These are phyloP conservation scores for Picochlorum sp. DNA, from an alignment of 139 green algal genomes.

Conservation along the genomic window DNA sequence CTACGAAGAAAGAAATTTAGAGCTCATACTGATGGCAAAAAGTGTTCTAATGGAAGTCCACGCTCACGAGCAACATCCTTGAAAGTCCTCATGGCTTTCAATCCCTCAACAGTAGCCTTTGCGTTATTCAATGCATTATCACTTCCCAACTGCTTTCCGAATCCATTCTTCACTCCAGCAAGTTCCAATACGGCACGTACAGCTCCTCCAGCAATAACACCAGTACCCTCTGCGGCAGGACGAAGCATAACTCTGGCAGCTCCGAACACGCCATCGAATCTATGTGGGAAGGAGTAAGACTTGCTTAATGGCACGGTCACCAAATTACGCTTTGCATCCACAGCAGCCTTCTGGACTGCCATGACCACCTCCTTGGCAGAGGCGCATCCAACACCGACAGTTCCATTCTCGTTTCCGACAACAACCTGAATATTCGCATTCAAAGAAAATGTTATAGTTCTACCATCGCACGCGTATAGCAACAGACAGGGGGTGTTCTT, in stretches of 20 bases:
- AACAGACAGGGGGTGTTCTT: background rate
- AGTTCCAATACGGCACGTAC: constrained; percentile 87
- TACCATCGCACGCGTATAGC: too few relatives aligned
- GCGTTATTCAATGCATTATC: constrained; percentile 90
- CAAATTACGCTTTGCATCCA: constrained; percentile 63
- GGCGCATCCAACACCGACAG: constrained; percentile 75
- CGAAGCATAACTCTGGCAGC: constrained; percentile 73
- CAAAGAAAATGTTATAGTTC: too few relatives aligned
- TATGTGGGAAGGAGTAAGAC: constrained; percentile 71
- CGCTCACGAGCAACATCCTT: constrained; percentile 54
- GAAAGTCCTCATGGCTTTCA: constrained; percentile 61
- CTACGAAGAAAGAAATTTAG: too few relatives aligned
- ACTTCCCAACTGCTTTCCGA: constrained; percentile 89
- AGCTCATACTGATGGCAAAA: constrained; percentile 30
- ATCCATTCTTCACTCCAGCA: constrained; percentile 82
- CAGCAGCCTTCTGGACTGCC: constrained; percentile 73
- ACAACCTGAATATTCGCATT: constrained; percentile 35
- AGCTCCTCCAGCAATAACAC: constrained; percentile 67
- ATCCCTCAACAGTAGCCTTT: constrained; percentile 61
- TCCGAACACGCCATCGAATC: constrained; percentile 66
- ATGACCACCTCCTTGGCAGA: constrained; percentile 77
- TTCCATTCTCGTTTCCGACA: constrained; percentile 62
- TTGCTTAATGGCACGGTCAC: constrained; percentile 54
- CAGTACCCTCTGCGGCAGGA: constrained; percentile 84
- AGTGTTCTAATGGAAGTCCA: constrained; percentile 55